Evolutionary conservation across 2,329 filamentous ascomycete species (phyloP).

Genomic region (Colletotrichum plurivorum): DNA sequence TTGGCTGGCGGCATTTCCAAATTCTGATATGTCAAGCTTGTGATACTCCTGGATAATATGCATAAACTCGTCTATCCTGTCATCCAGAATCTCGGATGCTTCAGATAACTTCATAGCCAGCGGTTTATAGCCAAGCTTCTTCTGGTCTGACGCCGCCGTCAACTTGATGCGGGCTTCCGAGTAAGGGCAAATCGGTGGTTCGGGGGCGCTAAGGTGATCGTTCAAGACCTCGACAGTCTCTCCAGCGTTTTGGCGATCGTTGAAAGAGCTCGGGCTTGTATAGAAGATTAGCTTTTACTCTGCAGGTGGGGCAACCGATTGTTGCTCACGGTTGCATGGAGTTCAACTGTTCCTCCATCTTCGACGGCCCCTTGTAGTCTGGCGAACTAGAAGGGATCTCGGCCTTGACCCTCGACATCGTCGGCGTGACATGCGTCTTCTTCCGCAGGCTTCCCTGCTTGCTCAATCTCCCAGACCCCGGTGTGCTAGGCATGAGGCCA

Average conservation of each 20-base stretch:
- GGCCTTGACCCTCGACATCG: slow-evolving; percentile 60
- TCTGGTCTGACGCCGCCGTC: slow-evolving; percentile 87
- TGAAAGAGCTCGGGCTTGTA: slow-evolving; percentile 74
- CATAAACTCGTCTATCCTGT: slow-evolving; percentile 92
- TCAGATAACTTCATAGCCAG: slow-evolving; percentile 96
- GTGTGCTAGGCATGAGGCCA: slow-evolving; percentile 76
- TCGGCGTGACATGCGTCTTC: slow-evolving; percentile 60
- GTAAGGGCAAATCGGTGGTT: slow-evolving; percentile 80
- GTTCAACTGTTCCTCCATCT: slow-evolving; percentile 56
- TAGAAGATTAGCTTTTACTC: not conserved
- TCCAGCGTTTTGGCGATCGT: slow-evolving; percentile 83
- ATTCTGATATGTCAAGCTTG: slow-evolving; percentile 81
- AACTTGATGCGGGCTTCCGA: slow-evolving; percentile 85
- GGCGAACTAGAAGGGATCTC: slow-evolving; percentile 61
- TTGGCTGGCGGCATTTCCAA: slow-evolving; percentile 89
- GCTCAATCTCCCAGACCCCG: slow-evolving; percentile 50
- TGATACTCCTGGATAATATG: slow-evolving; percentile 81
- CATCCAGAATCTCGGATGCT: slow-evolving; percentile 92
- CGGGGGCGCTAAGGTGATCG: slow-evolving; percentile 75
- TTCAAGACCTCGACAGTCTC: slow-evolving; percentile 89
- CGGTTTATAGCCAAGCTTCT: slow-evolving; percentile 92
- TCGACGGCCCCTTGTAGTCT: slow-evolving; percentile 57
- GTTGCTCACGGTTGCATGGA: slow-evolving; percentile 55
- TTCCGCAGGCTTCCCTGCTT: slow-evolving; percentile 51
- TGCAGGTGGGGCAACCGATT: not conserved